A percentile compares a stretch with the other conserved stretches of the same genome.
Conservation (phyloP, 2,329 filamentous ascomycete genomes). For the Corynespora cassiicola region DNA sequence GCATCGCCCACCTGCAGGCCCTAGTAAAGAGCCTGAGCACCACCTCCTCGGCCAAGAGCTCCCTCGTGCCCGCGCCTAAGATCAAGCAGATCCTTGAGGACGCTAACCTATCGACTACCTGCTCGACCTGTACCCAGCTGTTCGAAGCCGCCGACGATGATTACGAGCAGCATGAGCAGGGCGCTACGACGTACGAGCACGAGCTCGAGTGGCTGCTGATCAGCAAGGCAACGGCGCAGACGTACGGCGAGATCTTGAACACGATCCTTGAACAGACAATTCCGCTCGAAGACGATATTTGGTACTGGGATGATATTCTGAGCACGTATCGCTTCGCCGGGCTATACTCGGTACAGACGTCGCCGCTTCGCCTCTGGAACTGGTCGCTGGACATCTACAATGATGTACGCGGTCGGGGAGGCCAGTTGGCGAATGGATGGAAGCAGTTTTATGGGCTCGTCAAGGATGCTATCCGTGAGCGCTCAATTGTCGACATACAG, state of each 20-base stretch:
- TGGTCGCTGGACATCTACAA: slow-evolving; percentile 74
- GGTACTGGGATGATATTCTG: slow-evolving; percentile 94
- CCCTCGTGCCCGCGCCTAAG: slow-evolving; percentile 63
- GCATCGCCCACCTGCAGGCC: slow-evolving; percentile 64
- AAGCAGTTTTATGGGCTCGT: slow-evolving; percentile 80
- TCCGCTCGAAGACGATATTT: slow-evolving; percentile 83
- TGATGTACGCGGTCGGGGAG: slow-evolving; percentile 59
- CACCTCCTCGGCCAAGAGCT: slow-evolving; percentile 67
- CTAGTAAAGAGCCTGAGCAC: slow-evolving; percentile 76
- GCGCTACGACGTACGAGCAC: slow-evolving; percentile 62
- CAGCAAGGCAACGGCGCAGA: slow-evolving; percentile 90
- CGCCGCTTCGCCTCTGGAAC: slow-evolving; percentile 75
- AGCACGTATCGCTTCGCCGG: slow-evolving; percentile 79
- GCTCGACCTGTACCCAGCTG: slow-evolving; percentile 47
- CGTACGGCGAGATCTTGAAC: slow-evolving; percentile 80
- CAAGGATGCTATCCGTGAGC: slow-evolving; percentile 74
- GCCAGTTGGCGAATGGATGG: slow-evolving; percentile 54
- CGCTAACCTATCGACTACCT: slow-evolving; percentile 59
- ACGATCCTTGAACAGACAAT: slow-evolving; percentile 83
- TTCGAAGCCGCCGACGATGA: slow-evolving; percentile 37
- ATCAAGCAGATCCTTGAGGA: slow-evolving; percentile 69
- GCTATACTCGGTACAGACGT: slow-evolving; percentile 86
- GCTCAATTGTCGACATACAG: slow-evolving; percentile 74
- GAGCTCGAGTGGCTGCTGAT: slow-evolving; percentile 91
- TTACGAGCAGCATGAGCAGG: slow-evolving; percentile 33